phyloP scores from a whole-genome alignment of 1,284 basidiomycete genomes.

The Heterobasidion irregulare region DNA sequence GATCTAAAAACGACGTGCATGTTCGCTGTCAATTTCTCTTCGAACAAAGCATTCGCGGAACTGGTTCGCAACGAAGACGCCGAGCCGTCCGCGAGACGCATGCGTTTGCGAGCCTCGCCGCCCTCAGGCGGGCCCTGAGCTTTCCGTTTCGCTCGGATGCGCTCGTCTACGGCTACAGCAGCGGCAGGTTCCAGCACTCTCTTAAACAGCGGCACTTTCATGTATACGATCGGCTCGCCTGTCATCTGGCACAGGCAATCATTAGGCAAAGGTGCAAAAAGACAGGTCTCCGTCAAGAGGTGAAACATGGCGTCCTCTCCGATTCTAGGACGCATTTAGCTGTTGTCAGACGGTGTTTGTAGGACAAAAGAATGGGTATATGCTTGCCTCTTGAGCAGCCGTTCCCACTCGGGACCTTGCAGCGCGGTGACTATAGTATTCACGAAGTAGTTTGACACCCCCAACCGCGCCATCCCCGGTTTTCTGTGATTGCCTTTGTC shows the following conservation, averaged over 20 bases:
- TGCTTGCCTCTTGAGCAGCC: conserved; percentile 49
- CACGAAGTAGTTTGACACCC: conserved; percentile 52
- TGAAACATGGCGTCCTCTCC: conserved; percentile 68
- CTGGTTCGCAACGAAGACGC: not conserved
- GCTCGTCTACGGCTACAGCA: not conserved
- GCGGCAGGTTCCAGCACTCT: not conserved
- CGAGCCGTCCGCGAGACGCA: not conserved
- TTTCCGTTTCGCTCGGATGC: conserved; percentile 7
- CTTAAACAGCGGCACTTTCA: conserved; percentile 21
- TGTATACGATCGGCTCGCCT: conserved; percentile 55
- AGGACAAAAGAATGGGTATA: not conserved
- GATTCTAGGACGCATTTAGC: conserved; percentile 33
- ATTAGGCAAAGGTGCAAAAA: conserved; percentile 71
- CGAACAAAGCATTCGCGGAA: not conserved
- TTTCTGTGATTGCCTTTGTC: conserved; percentile 17
- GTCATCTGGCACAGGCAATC: conserved; percentile 77
- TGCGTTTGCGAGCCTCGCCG: not conserved
- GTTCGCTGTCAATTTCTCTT: not conserved
- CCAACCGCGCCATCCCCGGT: conserved; percentile 20
- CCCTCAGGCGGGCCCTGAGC: conserved; percentile 5
- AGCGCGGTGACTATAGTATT: conserved; percentile 72
- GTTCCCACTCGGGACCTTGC: conserved; percentile 58
- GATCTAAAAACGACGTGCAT: not conserved
- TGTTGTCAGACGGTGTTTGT: not conserved
- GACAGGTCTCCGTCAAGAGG: conserved; percentile 60